Conservation (phyloP, 2,329 filamentous ascomycete genomes). For the Erysiphe pulchra region DNA sequence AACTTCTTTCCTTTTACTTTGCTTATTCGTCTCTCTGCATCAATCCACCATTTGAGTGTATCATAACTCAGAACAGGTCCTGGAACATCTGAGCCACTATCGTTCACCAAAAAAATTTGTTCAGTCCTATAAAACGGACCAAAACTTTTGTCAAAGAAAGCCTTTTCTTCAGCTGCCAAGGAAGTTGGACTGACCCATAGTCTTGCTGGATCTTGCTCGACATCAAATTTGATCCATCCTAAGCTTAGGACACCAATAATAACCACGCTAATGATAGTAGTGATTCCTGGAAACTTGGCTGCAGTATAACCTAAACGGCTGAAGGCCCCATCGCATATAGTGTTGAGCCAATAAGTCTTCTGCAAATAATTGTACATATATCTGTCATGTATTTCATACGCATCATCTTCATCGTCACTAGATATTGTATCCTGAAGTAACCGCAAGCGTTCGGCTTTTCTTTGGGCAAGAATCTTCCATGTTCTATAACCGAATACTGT, state of each 20-base stretch:
- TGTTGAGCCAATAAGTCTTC: constrained; percentile 62
- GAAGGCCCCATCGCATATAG: constrained; percentile 56
- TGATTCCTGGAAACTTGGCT: constrained; percentile 62
- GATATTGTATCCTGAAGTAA: constrained; percentile 61
- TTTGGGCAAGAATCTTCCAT: constrained; percentile 45
- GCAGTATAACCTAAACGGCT: constrained; percentile 55
- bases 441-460: constrained; percentile 59
- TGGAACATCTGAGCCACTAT: constrained; percentile 34
- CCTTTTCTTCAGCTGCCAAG: constrained; percentile 72
- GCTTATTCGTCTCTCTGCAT: constrained; percentile 54
- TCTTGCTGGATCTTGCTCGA: constrained; percentile 73
- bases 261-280: constrained; percentile 50
- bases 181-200: constrained; percentile 95
- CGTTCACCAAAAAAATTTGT: constrained; percentile 83
- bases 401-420: constrained; percentile 87
- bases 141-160: constrained; percentile 79
- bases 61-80: constrained; percentile 71
- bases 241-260: constrained; percentile 56
- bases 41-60: constrained; percentile 81
- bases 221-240: constrained; percentile 69
- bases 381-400: constrained; percentile 50
- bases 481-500: constrained; percentile 49
- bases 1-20: constrained; percentile 43
- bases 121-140: constrained; percentile 90
- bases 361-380: constrained; percentile 58